Percentiles rank a stretch among this genome's conserved stretches.
Conservation (phyloP, 1,139 yeast genomes). For the Yamadazyma blattariae region DNA sequence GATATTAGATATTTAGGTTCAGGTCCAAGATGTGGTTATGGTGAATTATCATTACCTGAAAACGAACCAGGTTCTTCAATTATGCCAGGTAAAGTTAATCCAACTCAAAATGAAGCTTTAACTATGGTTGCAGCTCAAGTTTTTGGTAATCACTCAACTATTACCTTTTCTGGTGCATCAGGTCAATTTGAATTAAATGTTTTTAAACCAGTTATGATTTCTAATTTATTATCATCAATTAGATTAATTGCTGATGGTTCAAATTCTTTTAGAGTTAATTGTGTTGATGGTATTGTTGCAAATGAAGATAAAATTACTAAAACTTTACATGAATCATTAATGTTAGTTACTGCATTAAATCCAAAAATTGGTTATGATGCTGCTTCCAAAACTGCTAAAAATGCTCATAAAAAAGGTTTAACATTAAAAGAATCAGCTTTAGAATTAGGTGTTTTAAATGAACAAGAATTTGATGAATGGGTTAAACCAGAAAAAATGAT, state of each 20-base stretch:
- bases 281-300: constrained; percentile 93
- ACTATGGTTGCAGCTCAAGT: constrained; percentile 99
- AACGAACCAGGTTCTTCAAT: constrained; percentile 99
- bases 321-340: constrained; percentile 87
- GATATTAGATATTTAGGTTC: constrained; percentile 98
- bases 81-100: constrained; percentile 99
- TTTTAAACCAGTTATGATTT: constrained; percentile 93
- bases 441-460: constrained; percentile 79
- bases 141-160: constrained; percentile 92
- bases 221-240: constrained; percentile 83
- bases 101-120: constrained; percentile 97
- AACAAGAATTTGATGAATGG: constrained; percentile 91
- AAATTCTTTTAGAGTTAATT: constrained; percentile 85
- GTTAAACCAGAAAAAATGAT: constrained; percentile 98
- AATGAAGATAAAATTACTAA: constrained; percentile 84
- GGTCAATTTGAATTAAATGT: constrained; percentile 98
- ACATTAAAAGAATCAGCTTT: constrained; percentile 93
- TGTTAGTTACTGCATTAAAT: constrained; percentile 97
- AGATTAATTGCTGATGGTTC: constrained; percentile 88
- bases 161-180: constrained; percentile 96
- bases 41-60: constrained; percentile 92
- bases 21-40: constrained; percentile 99
- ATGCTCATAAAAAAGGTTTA: constrained; percentile 96
- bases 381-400: constrained; percentile 97
- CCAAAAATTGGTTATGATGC: constrained; percentile 98